Percentiles rank a stretch among this genome's conserved stretches.
Conservation (phyloP, 2,329 filamentous ascomycete species). For the Fusarium camptoceras region DNA sequence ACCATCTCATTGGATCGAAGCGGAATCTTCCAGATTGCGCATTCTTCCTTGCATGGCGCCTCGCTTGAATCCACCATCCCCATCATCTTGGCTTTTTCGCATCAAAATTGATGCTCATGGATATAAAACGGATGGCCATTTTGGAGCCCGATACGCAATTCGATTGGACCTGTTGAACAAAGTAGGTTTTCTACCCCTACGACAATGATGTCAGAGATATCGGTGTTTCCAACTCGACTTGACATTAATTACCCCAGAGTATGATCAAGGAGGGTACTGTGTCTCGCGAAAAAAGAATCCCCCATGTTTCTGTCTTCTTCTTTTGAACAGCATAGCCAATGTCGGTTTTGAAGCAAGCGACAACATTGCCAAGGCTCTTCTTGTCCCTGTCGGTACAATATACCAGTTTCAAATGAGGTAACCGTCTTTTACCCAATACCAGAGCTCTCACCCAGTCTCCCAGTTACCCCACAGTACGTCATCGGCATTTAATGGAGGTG, state of each 20-base stretch:
- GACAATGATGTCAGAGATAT: slow-evolving; percentile 35
- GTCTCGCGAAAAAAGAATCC: not conserved
- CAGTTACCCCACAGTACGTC: slow-evolving; percentile 42
- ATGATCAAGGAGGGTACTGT: not conserved
- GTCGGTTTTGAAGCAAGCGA: not conserved
- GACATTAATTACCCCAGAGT: slow-evolving; percentile 1
- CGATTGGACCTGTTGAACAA: not conserved
- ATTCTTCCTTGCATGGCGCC: slow-evolving; percentile 16
- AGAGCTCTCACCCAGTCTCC: not conserved
- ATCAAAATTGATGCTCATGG: not conserved
- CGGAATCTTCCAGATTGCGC: slow-evolving; percentile 6
- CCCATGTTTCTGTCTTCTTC: too few species aligned
- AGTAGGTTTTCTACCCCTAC: not conserved
- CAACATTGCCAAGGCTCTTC: not conserved
- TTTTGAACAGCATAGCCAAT: not conserved
- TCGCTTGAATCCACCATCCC: not conserved
- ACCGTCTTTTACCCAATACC: not conserved
- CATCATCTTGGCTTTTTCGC: slow-evolving; percentile 3
- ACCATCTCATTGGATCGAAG: slow-evolving; percentile 16
- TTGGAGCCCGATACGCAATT: not conserved
- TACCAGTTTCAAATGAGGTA: not conserved
- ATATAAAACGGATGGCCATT: not conserved
- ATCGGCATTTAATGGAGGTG: slow-evolving; percentile 14
- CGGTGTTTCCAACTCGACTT: not conserved
- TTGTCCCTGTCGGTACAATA: not conserved